A percentile compares a stretch with the other conserved stretches of the same genome.
Evolutionary conservation across 192 early-diverging fungal genomes (phyloP).

Genomic region (Coemansia sp.): DNA sequence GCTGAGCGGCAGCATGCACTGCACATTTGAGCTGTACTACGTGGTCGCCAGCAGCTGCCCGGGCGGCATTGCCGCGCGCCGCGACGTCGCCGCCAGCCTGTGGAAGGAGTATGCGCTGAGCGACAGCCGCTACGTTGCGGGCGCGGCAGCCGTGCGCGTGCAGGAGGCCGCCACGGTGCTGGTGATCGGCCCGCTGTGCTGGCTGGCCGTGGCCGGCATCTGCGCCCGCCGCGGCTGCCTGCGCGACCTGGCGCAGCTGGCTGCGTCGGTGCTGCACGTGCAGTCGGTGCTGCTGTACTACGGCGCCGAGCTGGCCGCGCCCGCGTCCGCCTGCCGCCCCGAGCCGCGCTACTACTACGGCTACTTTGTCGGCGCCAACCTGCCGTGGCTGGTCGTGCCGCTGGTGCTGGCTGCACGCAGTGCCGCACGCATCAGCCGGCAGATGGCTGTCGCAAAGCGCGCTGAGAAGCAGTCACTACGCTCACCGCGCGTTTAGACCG

Average conservation of each 20-base stretch:
- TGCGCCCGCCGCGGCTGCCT: slow-evolving; percentile 14
- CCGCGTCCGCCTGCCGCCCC: slow-evolving; percentile 52
- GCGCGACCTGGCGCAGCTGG: slow-evolving; percentile 55
- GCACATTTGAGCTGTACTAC: slow-evolving; percentile 63
- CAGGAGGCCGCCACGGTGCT: slow-evolving; percentile 61
- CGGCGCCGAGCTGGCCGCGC: slow-evolving; percentile 52
- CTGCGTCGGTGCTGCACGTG: slow-evolving; percentile 57
- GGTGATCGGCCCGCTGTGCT: slow-evolving; percentile 38
- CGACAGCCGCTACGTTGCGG: slow-evolving; percentile 64
- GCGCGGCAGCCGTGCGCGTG: slow-evolving; percentile 51
- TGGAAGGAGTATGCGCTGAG: slow-evolving; percentile 74
- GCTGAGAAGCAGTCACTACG: too few species aligned
- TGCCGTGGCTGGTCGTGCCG: slow-evolving; percentile 64
- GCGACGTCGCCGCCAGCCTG: slow-evolving; percentile 50
- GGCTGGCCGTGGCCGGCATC: slow-evolving; percentile 18
- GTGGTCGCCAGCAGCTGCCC: slow-evolving; percentile 49
- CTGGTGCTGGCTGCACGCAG: slow-evolving; percentile 22
- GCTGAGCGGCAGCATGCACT: slow-evolving; percentile 58
- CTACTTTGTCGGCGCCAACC: slow-evolving; percentile 63
- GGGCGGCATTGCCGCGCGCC: slow-evolving; percentile 29
- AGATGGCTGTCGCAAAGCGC: neutral
- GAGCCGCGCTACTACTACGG: slow-evolving; percentile 59
- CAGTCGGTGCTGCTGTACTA: slow-evolving; percentile 66
- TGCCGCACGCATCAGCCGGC: neutral
- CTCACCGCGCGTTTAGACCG: too few species aligned